Percentiles rank a stretch among this genome's conserved stretches.
Evolutionary conservation across 139 green algal species (phyloP).

Genomic region (Yamagishiella unicocca): DNA sequence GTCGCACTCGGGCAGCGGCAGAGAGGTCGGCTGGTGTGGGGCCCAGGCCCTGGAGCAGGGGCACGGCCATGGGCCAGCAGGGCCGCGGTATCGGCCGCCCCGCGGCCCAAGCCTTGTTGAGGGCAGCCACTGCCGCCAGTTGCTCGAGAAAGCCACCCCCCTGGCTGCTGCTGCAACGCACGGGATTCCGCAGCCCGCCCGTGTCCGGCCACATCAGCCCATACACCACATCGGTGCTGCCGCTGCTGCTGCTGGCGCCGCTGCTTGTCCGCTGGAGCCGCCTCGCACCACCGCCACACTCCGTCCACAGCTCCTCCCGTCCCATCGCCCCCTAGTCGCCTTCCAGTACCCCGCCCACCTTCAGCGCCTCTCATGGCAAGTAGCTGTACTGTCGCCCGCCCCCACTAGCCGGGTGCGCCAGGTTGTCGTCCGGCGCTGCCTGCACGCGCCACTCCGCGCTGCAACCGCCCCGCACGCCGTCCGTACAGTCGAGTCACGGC

Average conservation of each 20-base stretch:
- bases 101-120: not conserved
- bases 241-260: slow-evolving; percentile 7
- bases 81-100: not conserved
- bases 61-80: not conserved
- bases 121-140: not conserved
- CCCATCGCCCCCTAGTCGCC: not conserved
- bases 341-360: not conserved
- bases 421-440: not conserved
- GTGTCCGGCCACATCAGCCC: no score
- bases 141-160: not conserved
- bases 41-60: not conserved
- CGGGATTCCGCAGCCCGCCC: no score
- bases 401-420: not conserved
- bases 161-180: not conserved
- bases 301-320: no score
- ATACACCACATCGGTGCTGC: not conserved
- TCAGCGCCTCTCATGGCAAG: slow-evolving; percentile 22
- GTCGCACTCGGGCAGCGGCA: slow-evolving; percentile 23
- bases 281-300: no score
- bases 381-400: slow-evolving; percentile 19
- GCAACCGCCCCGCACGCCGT: not conserved
- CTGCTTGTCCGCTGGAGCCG: not conserved
- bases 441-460: not conserved
- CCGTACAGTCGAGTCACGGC: not conserved
- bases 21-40: slow-evolving; percentile 13